phyloP scores from a whole-genome alignment of 306 rosid species.

The Carpinus fangiana region DNA sequence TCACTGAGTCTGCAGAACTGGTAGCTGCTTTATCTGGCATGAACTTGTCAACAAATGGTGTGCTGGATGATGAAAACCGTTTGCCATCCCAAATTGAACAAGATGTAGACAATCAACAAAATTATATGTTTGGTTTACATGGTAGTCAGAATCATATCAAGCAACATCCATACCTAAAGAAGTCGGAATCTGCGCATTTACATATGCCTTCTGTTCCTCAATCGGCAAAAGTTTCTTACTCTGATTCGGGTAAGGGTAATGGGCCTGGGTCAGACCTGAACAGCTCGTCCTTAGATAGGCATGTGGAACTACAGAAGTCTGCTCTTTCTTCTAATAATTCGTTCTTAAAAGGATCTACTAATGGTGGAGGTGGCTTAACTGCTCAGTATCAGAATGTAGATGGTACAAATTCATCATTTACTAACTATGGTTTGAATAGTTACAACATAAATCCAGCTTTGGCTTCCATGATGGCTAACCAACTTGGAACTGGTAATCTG shows the following conservation, averaged over 20 bases:
- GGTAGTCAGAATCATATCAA: slow-evolving; percentile 71
- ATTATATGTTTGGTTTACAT: slow-evolving; percentile 73
- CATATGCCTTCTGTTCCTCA: slow-evolving; percentile 43
- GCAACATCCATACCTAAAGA: slow-evolving; percentile 64
- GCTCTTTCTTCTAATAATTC: slow-evolving; percentile 42
- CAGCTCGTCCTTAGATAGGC: slow-evolving; percentile 53
- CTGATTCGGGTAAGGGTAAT: slow-evolving; percentile 51
- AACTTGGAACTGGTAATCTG: slow-evolving; percentile 69
- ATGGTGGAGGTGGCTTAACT: slow-evolving; percentile 56
- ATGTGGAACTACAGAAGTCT: slow-evolving; percentile 56
- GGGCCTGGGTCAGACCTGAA: slow-evolving; percentile 49
- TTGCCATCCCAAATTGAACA: slow-evolving; percentile 63
- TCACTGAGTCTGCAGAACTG: slow-evolving; percentile 68
- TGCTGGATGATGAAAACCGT: slow-evolving; percentile 53
- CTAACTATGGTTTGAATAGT: slow-evolving; percentile 66
- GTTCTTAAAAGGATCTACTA: slow-evolving; percentile 66
- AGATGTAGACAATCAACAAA: slow-evolving; percentile 60
- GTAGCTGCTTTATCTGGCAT: slow-evolving; percentile 75
- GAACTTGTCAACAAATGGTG: slow-evolving; percentile 69
- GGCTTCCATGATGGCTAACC: slow-evolving; percentile 80
- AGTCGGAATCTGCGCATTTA: slow-evolving; percentile 62
- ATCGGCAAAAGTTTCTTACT: slow-evolving; percentile 41
- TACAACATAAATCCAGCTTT: slow-evolving; percentile 72
- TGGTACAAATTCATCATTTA: slow-evolving; percentile 56
- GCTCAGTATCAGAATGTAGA: slow-evolving; percentile 73